Percentiles rank a stretch among this genome's conserved stretches.
Evolutionary conservation across 2,329 filamentous ascomycete species (phyloP).

Genomic region (Aspergillus sojae): DNA sequence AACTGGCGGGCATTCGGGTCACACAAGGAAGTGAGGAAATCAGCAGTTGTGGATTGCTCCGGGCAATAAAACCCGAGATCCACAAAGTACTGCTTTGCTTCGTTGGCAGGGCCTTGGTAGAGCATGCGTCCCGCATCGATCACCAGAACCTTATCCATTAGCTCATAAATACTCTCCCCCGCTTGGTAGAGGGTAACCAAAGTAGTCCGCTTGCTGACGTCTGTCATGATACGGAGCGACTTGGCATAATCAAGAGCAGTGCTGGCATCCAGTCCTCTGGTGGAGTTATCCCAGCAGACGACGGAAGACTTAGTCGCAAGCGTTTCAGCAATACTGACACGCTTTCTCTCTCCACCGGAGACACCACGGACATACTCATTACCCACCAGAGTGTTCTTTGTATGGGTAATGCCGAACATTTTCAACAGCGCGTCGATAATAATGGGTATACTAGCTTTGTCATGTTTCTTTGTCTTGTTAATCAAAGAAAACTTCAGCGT

Average conservation of each 20-base stretch:
- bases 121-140: constrained; percentile 73
- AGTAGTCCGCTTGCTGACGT: constrained; percentile 71
- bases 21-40: constrained; percentile 76
- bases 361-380: constrained; percentile 73
- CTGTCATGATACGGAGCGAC: constrained; percentile 71
- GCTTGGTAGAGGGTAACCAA: constrained; percentile 74
- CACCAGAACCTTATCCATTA: constrained; percentile 80
- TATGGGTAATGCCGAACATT: constrained; percentile 79
- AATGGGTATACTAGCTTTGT: constrained; percentile 64
- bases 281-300: constrained; percentile 79
- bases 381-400: constrained; percentile 74
- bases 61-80: constrained; percentile 65
- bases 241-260: constrained; percentile 78
- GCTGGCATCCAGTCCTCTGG: constrained; percentile 75
- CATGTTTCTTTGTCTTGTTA: constrained; percentile 73
- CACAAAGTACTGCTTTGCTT: constrained; percentile 67
- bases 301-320: constrained; percentile 73
- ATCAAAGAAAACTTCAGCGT: constrained; percentile 74
- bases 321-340: constrained; percentile 77
- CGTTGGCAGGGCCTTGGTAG: constrained; percentile 64
- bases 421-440: constrained; percentile 71
- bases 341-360: constrained; percentile 78
- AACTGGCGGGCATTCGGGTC: constrained; percentile 73
- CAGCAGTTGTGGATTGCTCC: constrained; percentile 68
- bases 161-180: constrained; percentile 68